phyloP scores from a whole-genome alignment of 129 eudicot genomes.

The Scalesia atractyloides region DNA sequence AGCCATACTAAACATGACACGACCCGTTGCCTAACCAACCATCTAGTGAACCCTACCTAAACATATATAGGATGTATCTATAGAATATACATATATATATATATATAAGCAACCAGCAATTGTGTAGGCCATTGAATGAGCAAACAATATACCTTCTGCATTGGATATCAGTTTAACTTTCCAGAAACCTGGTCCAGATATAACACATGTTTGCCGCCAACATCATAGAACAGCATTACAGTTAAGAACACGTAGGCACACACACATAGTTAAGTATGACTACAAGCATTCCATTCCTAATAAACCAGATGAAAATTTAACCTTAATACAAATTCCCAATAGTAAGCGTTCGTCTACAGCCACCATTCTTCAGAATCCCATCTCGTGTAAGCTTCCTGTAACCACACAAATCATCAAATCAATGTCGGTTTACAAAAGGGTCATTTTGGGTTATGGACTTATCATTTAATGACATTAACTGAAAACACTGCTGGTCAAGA shows the following conservation, averaged over 20 bases:
- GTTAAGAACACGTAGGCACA: conserved; percentile 15
- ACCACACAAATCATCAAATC: conserved; percentile 1
- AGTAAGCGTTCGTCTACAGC: conserved; percentile 26
- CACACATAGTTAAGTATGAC: conserved; percentile 24
- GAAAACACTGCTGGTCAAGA: not conserved
- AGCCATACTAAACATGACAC: not conserved
- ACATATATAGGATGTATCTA: too few relatives aligned
- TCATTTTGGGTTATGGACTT: not conserved
- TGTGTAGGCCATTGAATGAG: not conserved
- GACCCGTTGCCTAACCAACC: not conserved
- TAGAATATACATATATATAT: too few relatives aligned
- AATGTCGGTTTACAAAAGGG: not conserved
- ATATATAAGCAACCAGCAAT: not conserved
- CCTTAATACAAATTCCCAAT: conserved; percentile 13
- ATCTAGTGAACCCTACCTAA: too few relatives aligned
- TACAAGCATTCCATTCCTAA: conserved; percentile 31
- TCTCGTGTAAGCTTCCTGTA: conserved; percentile 17
- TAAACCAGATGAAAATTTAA: conserved; percentile 32
- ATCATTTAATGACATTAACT: not conserved
- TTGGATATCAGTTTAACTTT: conserved; percentile 21
- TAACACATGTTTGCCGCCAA: conserved; percentile 18
- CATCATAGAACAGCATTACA: conserved; percentile 19
- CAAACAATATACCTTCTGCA: not conserved
- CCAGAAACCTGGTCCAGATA: conserved; percentile 21
- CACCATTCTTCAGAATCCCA: conserved; percentile 12